Evolutionary conservation across 345 rosid species (phyloP), one percentile per base, ranked within the genome.

Genomic region (Eutrema japonicum): DNA sequence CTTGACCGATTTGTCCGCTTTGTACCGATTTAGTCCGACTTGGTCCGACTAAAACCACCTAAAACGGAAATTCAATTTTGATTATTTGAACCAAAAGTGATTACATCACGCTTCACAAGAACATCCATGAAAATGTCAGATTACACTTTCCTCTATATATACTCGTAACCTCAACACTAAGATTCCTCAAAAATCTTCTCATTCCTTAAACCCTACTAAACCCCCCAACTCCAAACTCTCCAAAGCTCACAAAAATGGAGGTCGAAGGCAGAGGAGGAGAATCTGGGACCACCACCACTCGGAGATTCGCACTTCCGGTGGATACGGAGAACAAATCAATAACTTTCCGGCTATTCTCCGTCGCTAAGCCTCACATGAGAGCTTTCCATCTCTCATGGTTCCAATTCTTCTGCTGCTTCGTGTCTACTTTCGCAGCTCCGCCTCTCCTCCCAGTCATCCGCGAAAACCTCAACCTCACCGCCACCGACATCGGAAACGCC

Each of bases 361-460:
- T 73, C 3, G 87, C 93, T 7, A 84, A 72, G 27, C 96, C 96
- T 4, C 98, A 93, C 77, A 93, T 90, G 98, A 70, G 91, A 60
- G 89, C 98, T 27, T 90, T 93, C 66, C 95, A 93, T 62, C 86
- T 93, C 35, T 88, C 96, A 1, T 93, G 98, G 98, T 46, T 90
- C 1, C 92, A 95, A 18, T 93, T 90, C 82, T 88, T 93, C 59
- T 50, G 95, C 13, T 90, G 96, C 46, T 93, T 93, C 42, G 93
- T 93, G 12, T 90, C 98, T 68, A 86, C 90, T 35, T 93, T 93
- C 56, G 96, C 96, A 1, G 93, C 95, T 47, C 96, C 98, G 0
- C 96, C 98, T 6, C 87, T 93, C n/a, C 56, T 93, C 62, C 98
- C 98, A 1, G 68, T 93, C 69, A 88, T 93, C 53, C 89, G 95